Evolutionary conservation across 1,284 basidiomycete species (phyloP).

Genomic region (Malassezia yamatoensis): DNA sequence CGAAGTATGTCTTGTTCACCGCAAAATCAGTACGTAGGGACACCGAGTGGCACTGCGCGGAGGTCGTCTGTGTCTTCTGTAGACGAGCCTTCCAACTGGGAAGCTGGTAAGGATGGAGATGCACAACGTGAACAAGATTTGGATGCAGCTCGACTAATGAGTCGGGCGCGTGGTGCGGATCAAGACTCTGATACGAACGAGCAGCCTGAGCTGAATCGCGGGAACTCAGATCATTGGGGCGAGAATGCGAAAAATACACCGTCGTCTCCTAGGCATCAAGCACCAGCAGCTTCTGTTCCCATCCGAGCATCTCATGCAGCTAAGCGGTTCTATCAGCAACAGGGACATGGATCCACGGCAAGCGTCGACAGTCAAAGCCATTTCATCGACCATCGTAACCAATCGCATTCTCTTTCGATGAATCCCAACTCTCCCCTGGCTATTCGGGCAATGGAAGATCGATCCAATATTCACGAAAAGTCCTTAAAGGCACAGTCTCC

Average conservation of each 20-base stretch:
- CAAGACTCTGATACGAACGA: background rate
- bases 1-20: conserved; percentile 5
- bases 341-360: conserved; percentile 37
- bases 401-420: conserved; percentile 34
- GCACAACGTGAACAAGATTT: conserved; percentile 41
- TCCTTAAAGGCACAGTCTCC: background rate
- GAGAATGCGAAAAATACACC: background rate
- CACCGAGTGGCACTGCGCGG: background rate
- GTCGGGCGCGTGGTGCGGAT: conserved; percentile 23
- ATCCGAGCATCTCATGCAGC: conserved; percentile 15
- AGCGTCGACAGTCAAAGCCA: conserved; percentile 42
- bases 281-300: background rate
- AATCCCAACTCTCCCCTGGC: conserved; percentile 33
- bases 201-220: background rate
- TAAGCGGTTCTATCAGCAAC: conserved; percentile 42
- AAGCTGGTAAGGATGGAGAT: conserved; percentile 9
- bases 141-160: conserved; percentile 45
- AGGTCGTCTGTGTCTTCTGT: background rate
- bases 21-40: background rate
- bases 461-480: background rate
- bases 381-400: conserved; percentile 46
- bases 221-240: background rate
- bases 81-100: too few species aligned
- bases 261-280: background rate
- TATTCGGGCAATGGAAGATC: conserved; percentile 13